phyloP scores from a whole-genome alignment of 2,329 filamentous ascomycete species.

The Cladosporium phlei region DNA sequence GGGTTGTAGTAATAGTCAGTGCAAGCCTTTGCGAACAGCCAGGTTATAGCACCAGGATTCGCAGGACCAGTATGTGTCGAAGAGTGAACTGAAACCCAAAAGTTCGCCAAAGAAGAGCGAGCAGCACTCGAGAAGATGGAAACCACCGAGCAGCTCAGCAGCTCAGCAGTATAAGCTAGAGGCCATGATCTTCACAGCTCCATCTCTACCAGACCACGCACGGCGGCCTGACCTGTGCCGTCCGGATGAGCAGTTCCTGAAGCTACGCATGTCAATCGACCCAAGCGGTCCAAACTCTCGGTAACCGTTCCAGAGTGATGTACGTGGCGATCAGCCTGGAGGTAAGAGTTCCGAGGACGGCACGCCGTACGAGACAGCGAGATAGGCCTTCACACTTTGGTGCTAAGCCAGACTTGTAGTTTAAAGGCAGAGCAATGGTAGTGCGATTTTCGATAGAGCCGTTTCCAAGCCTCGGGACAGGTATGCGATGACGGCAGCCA shows the following conservation, averaged over 20 bases:
- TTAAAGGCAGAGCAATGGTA: neutral
- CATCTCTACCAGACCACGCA: neutral
- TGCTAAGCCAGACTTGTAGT: neutral
- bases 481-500: constrained; percentile 1
- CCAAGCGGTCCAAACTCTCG: neutral
- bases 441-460: constrained; percentile 10
- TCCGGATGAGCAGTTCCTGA: neutral
- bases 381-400: neutral
- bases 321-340: neutral
- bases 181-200: neutral
- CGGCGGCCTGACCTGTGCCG: neutral
- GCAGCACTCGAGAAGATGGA: neutral
- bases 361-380: neutral
- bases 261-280: neutral
- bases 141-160: neutral
- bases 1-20: too few species aligned
- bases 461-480: neutral
- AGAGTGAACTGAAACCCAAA: neutral
- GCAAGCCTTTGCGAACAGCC: too few species aligned
- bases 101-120: neutral
- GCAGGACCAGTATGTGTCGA: too few species aligned
- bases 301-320: neutral
- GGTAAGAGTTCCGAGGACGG: neutral
- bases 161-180: neutral
- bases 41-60: too few species aligned